These are phyloP conservation scores for Artomyces pyxidatus DNA, from an alignment of 768 basidiomycete species.

Conservation along the genomic window DNA sequence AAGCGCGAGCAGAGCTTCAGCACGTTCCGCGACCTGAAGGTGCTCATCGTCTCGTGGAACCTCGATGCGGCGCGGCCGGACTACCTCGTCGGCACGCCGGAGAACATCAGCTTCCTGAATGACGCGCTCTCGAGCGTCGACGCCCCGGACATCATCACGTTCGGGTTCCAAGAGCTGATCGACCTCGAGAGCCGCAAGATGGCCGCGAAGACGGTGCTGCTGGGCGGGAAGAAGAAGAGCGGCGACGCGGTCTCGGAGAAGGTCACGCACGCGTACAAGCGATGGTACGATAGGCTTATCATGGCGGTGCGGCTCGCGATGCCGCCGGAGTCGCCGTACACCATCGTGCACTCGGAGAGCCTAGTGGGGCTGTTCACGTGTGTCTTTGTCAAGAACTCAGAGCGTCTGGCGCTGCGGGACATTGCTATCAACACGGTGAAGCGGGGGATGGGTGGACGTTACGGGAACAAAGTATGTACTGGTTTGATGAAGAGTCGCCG, in stretches of 20 bases:
- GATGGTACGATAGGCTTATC: constrained; percentile 80
- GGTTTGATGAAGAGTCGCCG: no score
- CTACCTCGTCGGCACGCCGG: constrained; percentile 50
- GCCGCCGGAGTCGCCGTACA: constrained; percentile 68
- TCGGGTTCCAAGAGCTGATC: constrained; percentile 95
- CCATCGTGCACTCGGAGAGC: constrained; percentile 77
- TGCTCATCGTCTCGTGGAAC: constrained; percentile 89
- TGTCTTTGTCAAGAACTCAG: constrained; percentile 63
- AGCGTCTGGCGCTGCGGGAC: constrained; percentile 55
- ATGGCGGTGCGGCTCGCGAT: constrained; percentile 66
- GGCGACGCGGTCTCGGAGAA: constrained; percentile 63
- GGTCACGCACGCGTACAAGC: constrained; percentile 78
- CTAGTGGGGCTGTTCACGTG: constrained; percentile 83
- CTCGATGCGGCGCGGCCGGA: constrained; percentile 84
- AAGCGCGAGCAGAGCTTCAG: constrained; percentile 73
- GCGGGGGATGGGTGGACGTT: constrained; percentile 85
- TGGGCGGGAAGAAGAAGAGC: constrained; percentile 67
- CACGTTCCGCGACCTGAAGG: constrained; percentile 65
- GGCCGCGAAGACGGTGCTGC: constrained; percentile 84
- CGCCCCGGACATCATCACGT: constrained; percentile 79
- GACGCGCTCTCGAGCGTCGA: constrained; percentile 67
- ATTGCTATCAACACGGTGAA: constrained; percentile 77
- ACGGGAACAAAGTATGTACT: constrained; percentile 86
- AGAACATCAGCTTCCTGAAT: constrained; percentile 78
- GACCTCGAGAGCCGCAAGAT: constrained; percentile 91